phyloP scores from a whole-genome alignment of 2,329 filamentous ascomycete species.

The Trichoderma breve region DNA sequence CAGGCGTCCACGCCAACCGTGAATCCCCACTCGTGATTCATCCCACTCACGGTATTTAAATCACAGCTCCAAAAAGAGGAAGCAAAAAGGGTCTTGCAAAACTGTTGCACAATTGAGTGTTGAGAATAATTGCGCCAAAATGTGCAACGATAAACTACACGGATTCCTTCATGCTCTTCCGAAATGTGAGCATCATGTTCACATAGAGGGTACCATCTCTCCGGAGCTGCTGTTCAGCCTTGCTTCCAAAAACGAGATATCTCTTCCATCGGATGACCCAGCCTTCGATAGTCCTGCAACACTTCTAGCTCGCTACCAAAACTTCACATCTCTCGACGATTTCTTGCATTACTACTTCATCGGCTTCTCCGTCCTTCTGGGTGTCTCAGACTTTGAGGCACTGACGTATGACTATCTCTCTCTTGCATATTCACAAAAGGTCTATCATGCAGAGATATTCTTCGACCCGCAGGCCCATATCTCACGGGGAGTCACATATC shows the following conservation, averaged over 20 bases:
- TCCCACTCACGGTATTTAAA: not conserved
- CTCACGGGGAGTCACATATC: slow-evolving; percentile 59
- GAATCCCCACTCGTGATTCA: not conserved
- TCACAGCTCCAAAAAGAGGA: not conserved
- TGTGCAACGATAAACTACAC: slow-evolving; percentile 54
- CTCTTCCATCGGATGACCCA: slow-evolving; percentile 56
- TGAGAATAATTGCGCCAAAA: slow-evolving; percentile 29
- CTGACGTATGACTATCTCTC: slow-evolving; percentile 71
- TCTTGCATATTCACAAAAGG: slow-evolving; percentile 60
- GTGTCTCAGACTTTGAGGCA: slow-evolving; percentile 66
- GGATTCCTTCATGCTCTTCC: slow-evolving; percentile 63
- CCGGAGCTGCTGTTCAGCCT: slow-evolving; percentile 69
- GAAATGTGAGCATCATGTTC: slow-evolving; percentile 80
- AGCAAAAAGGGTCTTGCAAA: not conserved
- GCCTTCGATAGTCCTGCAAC: slow-evolving; percentile 61
- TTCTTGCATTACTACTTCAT: slow-evolving; percentile 79
- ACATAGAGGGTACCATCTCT: slow-evolving; percentile 73
- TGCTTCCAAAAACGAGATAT: slow-evolving; percentile 63
- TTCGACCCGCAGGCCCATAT: slow-evolving; percentile 79
- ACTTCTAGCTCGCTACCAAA: slow-evolving; percentile 61
- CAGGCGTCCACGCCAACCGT: not conserved
- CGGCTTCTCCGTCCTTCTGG: slow-evolving; percentile 67
- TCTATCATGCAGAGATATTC: slow-evolving; percentile 74
- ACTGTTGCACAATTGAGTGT: not conserved
- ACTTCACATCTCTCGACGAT: slow-evolving; percentile 70